phyloP scores from a whole-genome alignment of 768 basidiomycete genomes.

The Pulveroboletus sp. region DNA sequence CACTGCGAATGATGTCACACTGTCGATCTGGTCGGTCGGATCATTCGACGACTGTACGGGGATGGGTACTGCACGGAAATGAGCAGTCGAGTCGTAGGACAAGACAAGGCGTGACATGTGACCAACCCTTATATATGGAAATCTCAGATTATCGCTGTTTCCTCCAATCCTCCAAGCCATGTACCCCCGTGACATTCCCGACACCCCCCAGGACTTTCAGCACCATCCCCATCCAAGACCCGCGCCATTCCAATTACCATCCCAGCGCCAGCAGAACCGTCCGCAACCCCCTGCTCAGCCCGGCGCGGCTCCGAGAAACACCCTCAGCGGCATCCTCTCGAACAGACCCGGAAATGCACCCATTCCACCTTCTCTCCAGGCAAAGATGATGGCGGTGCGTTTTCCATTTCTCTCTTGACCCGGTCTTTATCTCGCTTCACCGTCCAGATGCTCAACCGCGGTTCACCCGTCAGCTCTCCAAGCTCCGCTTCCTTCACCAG shows the following conservation, averaged over 20 bases:
- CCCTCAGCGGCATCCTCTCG: conserved; percentile 42
- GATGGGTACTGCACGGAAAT: not conserved
- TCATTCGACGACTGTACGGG: not conserved
- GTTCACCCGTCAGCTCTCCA: conserved; percentile 22
- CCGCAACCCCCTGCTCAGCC: conserved; percentile 15
- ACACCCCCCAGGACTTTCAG: conserved; percentile 2
- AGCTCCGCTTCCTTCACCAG: conserved; percentile 29
- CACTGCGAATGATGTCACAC: not conserved
- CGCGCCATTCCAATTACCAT: not conserved
- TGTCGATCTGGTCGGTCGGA: conserved; percentile 7
- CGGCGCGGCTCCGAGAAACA: conserved; percentile 21
- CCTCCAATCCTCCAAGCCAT: conserved; percentile 20
- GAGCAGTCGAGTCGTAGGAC: no score
- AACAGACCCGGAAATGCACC: conserved; percentile 51
- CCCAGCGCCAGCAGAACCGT: conserved; percentile 15
- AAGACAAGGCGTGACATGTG: conserved; percentile 15
- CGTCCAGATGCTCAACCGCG: conserved; percentile 47
- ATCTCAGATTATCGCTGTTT: conserved; percentile 32
- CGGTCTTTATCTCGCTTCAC: conserved; percentile 14
- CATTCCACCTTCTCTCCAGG: conserved; percentile 87
- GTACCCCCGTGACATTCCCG: conserved; percentile 18
- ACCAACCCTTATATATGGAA: conserved; percentile 31
- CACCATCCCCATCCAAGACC: not conserved
- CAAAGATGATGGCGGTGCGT: conserved; percentile 89
- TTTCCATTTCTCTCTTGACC: not conserved